Evolutionary conservation across 1,139 yeast species (phyloP).

Genomic region (Suhomyces bribrorum): DNA sequence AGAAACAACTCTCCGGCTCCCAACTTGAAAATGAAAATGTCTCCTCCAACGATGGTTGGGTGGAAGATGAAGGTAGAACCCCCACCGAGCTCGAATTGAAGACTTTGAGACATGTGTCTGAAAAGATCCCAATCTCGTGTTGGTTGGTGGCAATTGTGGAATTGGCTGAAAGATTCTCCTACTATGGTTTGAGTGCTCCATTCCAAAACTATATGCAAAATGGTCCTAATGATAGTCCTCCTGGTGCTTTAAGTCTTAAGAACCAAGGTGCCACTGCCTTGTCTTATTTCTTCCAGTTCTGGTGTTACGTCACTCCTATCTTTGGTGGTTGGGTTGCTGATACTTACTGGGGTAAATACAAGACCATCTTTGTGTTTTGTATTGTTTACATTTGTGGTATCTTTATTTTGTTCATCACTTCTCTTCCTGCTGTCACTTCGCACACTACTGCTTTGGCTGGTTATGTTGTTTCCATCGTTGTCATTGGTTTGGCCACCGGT

Average conservation of each 20-base stretch:
- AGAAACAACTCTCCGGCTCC: slow-evolving; percentile 6
- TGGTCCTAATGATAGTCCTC: slow-evolving; percentile 44
- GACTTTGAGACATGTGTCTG: slow-evolving; percentile 44
- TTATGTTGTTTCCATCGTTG: slow-evolving; percentile 60
- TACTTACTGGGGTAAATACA: slow-evolving; percentile 70
- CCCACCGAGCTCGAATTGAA: slow-evolving; percentile 45
- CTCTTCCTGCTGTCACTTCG: slow-evolving; percentile 62
- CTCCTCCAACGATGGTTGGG: slow-evolving; percentile 5
- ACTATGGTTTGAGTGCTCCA: slow-evolving; percentile 75
- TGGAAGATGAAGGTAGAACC: slow-evolving; percentile 23
- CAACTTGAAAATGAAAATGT: slow-evolving; percentile 2
- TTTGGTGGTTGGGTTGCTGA: slow-evolving; percentile 79
- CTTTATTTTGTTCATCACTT: slow-evolving; percentile 66
- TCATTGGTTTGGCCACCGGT: slow-evolving; percentile 79
- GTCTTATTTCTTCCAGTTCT: slow-evolving; percentile 74
- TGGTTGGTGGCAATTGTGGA: slow-evolving; percentile 80
- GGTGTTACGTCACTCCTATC: slow-evolving; percentile 82
- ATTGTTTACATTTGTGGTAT: slow-evolving; percentile 64
- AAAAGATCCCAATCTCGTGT: slow-evolving; percentile 46
- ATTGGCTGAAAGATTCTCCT: slow-evolving; percentile 81
- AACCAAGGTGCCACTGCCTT: slow-evolving; percentile 72
- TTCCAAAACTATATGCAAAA: slow-evolving; percentile 78
- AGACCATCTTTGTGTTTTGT: slow-evolving; percentile 64
- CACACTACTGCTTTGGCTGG: slow-evolving; percentile 51
- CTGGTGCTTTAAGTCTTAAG: slow-evolving; percentile 65